Base-by-base conservation (phyloP, 2,329 filamentous ascomycete genomes). In the Colletotrichum theobromicola region DNA sequence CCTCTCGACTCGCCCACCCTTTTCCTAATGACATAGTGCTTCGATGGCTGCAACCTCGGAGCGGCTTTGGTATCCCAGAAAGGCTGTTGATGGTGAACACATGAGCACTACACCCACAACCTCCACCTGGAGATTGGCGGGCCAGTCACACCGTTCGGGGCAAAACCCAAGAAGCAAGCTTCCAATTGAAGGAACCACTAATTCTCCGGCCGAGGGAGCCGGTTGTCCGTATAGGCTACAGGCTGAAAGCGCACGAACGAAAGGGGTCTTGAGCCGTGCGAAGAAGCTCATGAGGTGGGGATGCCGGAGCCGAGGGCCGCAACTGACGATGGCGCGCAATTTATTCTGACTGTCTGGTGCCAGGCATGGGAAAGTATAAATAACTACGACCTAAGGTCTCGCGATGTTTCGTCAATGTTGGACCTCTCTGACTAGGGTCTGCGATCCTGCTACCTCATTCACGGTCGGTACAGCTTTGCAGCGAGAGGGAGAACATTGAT, bases 181-280 rank as follows among this genome's bases (percentile, higher is more conserved):
- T 35, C 72, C 28, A 30, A 67, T 74, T 74, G 62, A 74, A 67
- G 68, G 37, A 66, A 72, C 34, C 42, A 60, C 16, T 34, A 50
- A 62, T 72, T 72, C n/a, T 53, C 61, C 55, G 72, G 67, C 55
- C 42, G 61, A 72, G 7, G 37, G 18, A 60, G 30, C 66, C 50
- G 66, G 35, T 60, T n/a, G 18, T 50, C 26, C 13, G 13, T n/a
- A 15, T 57, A 35, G 53, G 50, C 46, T 42, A 53, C 32, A 67
- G 67, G 68, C 68, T 66, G 55, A 46, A 67, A 55, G 26, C 26
- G 30, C 18, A 61, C 18, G 57, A 32, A 61, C 26, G 30, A 35
- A 35, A 28, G 61, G 34, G 61, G 34, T 46, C 28, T 28, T 61
- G 34, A 32, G 21, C 55, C 12, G 21, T 35, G 37, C 35, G 61